Evolutionary conservation across 257 asterid species (phyloP).

Genomic region (Ilex asprella): DNA sequence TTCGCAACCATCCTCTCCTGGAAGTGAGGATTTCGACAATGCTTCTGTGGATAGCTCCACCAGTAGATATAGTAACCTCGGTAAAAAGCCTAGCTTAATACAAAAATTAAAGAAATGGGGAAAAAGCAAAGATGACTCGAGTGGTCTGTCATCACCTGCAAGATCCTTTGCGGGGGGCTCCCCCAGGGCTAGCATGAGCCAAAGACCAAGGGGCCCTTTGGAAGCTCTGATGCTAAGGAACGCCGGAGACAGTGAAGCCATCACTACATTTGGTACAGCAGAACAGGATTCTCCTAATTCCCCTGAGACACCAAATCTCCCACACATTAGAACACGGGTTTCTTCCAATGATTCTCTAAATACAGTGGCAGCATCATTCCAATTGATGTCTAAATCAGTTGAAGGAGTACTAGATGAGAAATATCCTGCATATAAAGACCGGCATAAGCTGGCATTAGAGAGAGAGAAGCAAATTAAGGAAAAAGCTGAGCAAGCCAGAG

Average conservation of each 20-base stretch:
- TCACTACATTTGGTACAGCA: constrained; percentile 65
- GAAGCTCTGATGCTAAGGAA: constrained; percentile 86
- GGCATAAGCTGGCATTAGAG: constrained; percentile 87
- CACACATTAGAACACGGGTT: constrained; percentile 25
- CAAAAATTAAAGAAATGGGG: constrained; percentile 95
- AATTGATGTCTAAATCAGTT: constrained; percentile 83
- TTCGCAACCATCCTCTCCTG: constrained; percentile 70
- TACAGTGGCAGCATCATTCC: constrained; percentile 68
- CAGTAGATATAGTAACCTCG: constrained; percentile 57
- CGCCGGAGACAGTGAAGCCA: constrained; percentile 67
- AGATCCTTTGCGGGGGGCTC: constrained; percentile 68
- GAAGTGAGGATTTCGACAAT: constrained; percentile 85
- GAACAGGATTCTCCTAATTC: constrained; percentile 52
- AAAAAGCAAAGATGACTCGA: constrained; percentile 63
- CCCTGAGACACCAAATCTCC: constrained; percentile 38
- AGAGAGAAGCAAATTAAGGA: constrained; percentile 80
- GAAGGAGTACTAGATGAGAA: constrained; percentile 83
- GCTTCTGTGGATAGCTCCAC: constrained; percentile 64
- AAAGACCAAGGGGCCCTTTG: constrained; percentile 61
- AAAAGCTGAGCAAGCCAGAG: constrained; percentile 85
- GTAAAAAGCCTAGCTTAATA: constrained; percentile 70
- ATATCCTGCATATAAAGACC: constrained; percentile 82
- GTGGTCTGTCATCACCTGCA: constrained; percentile 65
- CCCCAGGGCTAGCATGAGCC: constrained; percentile 45
- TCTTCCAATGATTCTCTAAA: constrained; percentile 33